Conservation (phyloP, 257 asterid species). For the Gentiana macrophylla region DNA sequence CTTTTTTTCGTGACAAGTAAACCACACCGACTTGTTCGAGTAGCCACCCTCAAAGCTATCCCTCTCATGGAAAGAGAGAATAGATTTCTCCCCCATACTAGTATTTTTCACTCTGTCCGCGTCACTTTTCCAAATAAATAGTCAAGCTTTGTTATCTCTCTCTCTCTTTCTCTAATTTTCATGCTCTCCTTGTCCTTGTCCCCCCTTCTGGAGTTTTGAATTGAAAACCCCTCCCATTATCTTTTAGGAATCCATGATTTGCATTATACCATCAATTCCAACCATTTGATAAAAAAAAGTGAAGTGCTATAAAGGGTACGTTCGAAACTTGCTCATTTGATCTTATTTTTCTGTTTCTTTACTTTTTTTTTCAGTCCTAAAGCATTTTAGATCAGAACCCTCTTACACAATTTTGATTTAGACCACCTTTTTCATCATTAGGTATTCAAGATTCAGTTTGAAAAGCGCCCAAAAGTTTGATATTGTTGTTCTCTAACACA, state of each 20-base stretch:
- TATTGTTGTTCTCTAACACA: slow-evolving; percentile 9
- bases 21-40: slow-evolving; percentile 11
- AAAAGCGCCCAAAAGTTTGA: slow-evolving; percentile 14
- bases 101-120: slow-evolving; percentile 9
- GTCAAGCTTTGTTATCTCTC: slow-evolving; percentile 16
- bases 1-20: slow-evolving; percentile 24
- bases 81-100: slow-evolving; percentile 14
- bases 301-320: slow-evolving; percentile 36
- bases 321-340: slow-evolving; percentile 21
- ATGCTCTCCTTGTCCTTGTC: slow-evolving; percentile 23
- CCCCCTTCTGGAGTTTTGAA: slow-evolving; percentile 67
- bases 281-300: slow-evolving; percentile 1
- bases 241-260: slow-evolving; percentile 38
- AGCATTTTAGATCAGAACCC: slow-evolving; percentile 13
- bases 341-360: slow-evolving; percentile 2
- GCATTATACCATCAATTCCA: slow-evolving; percentile 46
- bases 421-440: slow-evolving; percentile 7
- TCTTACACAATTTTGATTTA: slow-evolving; percentile 17
- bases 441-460: slow-evolving; percentile 12
- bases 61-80: slow-evolving; percentile 45
- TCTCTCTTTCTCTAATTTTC: slow-evolving; percentile 15
- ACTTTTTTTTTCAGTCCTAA: slow-evolving; percentile 27
- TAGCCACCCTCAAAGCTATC: slow-evolving; percentile 21
- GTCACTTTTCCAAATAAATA: slow-evolving; percentile 15
- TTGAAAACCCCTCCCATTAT: slow-evolving; percentile 23